Evolutionary conservation across 192 early-diverging fungal species (phyloP).

Genomic region (Backusella tuberculispora): DNA sequence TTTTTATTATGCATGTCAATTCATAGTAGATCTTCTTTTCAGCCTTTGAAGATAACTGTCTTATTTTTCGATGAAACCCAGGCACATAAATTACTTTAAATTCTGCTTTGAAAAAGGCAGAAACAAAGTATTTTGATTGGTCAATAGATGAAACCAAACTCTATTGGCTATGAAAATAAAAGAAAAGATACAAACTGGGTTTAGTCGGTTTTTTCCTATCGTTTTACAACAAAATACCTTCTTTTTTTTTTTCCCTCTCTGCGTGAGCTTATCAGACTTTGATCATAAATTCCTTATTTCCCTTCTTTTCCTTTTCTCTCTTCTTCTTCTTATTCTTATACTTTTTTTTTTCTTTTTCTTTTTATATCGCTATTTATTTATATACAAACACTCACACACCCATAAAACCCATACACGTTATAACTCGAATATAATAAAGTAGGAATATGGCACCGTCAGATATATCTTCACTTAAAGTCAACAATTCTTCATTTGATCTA

Average conservation of each 20-base stretch:
- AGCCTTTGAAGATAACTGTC: background rate
- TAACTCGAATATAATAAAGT: background rate
- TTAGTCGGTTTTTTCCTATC: background rate
- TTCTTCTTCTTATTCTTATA: background rate
- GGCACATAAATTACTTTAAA: background rate
- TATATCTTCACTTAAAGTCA: background rate
- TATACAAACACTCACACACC: background rate
- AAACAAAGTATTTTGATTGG: background rate
- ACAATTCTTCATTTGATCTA: conserved; percentile 15
- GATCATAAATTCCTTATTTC: background rate
- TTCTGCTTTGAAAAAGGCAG: conserved; percentile 3
- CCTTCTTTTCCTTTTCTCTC: background rate
- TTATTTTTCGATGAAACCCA: background rate
- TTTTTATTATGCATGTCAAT: too few species aligned
- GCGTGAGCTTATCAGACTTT: background rate
- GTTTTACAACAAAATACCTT: background rate
- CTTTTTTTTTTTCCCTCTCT: background rate
- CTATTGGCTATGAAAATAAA: background rate
- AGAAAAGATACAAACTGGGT: background rate
- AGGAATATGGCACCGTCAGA: background rate
- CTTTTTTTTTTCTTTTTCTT: background rate
- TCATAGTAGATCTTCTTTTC: too few species aligned
- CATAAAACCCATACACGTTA: background rate
- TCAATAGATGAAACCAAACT: background rate
- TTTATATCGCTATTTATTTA: background rate